Base-by-base conservation (phyloP, 176 grass and related monocot species). In the Melocanna baccifera region DNA sequence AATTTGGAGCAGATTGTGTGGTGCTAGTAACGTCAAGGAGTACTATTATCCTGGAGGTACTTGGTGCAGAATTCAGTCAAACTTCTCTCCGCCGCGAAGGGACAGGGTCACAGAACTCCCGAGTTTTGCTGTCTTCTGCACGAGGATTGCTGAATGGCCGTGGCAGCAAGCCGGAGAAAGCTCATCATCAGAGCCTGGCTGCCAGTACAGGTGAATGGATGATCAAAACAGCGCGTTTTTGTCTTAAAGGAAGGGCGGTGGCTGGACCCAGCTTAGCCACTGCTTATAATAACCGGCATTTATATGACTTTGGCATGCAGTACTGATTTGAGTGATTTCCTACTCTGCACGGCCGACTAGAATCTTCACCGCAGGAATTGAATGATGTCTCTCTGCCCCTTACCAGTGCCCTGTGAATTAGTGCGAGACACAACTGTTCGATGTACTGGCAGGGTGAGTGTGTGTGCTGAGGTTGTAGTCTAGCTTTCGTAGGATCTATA, bases 281-380 rank as follows among this genome's bases (percentile, higher is more conserved):
- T 20, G 39, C 9, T 69, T 43, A 7, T 69, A 71, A 46, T 25
- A 30, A 64, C 62, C 8, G 62, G 2, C 62, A 30, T 64, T 64
- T 30, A 64, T 63, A 7, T 63, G n/a, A 12, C 56, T 11, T 25
- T 5, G 57, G n/a, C 23, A 26, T 61, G n/a, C 57, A 13, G 57
- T 61, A 61, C 57, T 26, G 62, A 64, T 64, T 64, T 15, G 62
- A 15, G 12, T 25, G 56, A 25, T 25, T 59, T 59, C 12, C 0
- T 13, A 15, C 30, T 36, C 30, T 36, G 43, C n/a, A 12, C n/a
- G 19, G 18, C 19, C 3, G 16, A 39, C 7, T 1, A 32, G 12
- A 1, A 56, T 47, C 36, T 26, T 78, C 73, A 78, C 74, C 83
- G 83, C 83, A 32, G 50, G 64, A 23, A 69, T 78, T 70, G 63